phyloP scores from a whole-genome alignment of 1,284 basidiomycete genomes.

The Cryptococcus sp. region DNA sequence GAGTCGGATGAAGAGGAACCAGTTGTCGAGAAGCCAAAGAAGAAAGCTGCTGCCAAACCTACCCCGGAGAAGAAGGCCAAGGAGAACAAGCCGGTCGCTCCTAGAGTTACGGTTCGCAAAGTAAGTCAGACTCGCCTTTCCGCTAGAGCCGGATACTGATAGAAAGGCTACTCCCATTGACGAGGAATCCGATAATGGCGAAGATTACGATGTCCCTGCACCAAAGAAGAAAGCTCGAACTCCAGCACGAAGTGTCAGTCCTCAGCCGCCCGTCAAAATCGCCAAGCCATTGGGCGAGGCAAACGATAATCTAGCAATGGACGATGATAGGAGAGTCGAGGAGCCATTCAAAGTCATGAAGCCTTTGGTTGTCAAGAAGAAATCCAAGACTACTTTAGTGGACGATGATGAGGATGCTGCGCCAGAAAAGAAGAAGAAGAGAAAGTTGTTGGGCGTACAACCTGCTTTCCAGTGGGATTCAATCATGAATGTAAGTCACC shows the following conservation, averaged over 20 bases:
- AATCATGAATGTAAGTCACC: constrained; percentile 34
- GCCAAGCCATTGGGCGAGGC: not conserved
- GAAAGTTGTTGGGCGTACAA: constrained; percentile 28
- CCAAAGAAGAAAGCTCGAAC: not conserved
- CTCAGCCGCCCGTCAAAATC: not conserved
- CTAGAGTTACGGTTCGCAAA: not conserved
- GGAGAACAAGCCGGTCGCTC: no score
- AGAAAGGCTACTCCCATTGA: not conserved
- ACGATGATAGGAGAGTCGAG: not conserved
- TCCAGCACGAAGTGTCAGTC: not conserved
- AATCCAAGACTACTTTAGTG: constrained; percentile 3
- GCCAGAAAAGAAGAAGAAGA: constrained; percentile 43
- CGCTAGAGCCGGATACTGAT: constrained; percentile 3
- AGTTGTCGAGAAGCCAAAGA: constrained; percentile 9
- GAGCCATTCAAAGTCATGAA: constrained; percentile 1
- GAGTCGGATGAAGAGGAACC: constrained; percentile 26
- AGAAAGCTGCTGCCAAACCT: constrained; percentile 27
- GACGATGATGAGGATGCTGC: constrained; percentile 1
- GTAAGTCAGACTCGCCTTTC: not conserved
- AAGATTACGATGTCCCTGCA: constrained; percentile 3
- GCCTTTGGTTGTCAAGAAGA: constrained; percentile 2
- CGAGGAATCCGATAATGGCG: not conserved
- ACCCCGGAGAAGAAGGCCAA: constrained; percentile 4
- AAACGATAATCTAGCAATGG: not conserved
- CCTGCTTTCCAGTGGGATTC: constrained; percentile 42